Conservation (phyloP, 768 basidiomycete species). For the Amanita jacksonii region DNA sequence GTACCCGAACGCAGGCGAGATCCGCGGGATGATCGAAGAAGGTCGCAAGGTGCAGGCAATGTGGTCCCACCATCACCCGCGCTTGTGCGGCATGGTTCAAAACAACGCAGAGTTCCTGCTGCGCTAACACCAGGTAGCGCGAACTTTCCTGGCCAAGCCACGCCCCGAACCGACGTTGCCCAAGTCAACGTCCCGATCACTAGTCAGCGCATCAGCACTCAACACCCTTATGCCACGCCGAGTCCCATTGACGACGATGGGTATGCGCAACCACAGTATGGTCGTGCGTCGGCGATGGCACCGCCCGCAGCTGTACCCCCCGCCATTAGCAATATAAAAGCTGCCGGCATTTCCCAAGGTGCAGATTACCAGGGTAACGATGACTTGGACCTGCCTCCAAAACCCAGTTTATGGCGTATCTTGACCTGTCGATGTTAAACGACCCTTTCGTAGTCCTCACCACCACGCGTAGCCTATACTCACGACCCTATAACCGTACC, state of each 20-base stretch:
- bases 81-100: conserved; percentile 67
- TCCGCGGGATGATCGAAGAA: conserved; percentile 56
- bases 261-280: conserved; percentile 55
- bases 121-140: conserved; percentile 46
- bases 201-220: conserved; percentile 36
- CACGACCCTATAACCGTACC: background rate
- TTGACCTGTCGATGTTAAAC: conserved; percentile 70
- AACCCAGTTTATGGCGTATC: conserved; percentile 52
- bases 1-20: conserved; percentile 54
- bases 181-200: conserved; percentile 66
- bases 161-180: conserved; percentile 67
- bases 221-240: conserved; percentile 67
- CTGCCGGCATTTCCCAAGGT: conserved; percentile 53
- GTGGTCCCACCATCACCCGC: conserved; percentile 69
- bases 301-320: conserved; percentile 61
- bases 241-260: conserved; percentile 52
- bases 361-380: conserved; percentile 51
- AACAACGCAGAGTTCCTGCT: conserved; percentile 53
- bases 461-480: conserved; percentile 7
- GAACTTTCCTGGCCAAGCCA: conserved; percentile 43
- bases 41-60: conserved; percentile 46
- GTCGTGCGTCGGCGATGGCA: conserved; percentile 79
- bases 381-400: conserved; percentile 41
- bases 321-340: conserved; percentile 64
- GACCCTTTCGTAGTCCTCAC: conserved; percentile 15